Percentiles rank a stretch among this genome's conserved stretches.
Evolutionary conservation across 352 stramenopile species (phyloP).

Genomic region (Phytopythium ostracodes): DNA sequence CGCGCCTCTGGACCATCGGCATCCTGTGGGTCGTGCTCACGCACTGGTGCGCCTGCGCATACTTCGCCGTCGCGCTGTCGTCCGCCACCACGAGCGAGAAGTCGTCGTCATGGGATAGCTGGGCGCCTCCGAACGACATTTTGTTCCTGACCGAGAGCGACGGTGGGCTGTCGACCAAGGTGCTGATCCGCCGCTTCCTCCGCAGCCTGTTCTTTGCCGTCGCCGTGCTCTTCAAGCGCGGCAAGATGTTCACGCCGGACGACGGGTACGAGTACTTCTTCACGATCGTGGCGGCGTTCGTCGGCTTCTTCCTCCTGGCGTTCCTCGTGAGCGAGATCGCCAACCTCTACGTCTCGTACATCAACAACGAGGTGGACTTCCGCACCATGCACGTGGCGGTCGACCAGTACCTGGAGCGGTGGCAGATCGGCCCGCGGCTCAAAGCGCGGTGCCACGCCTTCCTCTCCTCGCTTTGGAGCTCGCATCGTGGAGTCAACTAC

Average conservation of each 20-base stretch:
- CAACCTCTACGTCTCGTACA: conserved; percentile 49
- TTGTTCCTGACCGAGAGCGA: conserved; percentile 8
- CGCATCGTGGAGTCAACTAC: conserved; percentile 55
- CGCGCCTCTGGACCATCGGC: conserved; percentile 34
- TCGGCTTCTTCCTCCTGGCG: conserved; percentile 36
- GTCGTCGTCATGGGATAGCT: conserved; percentile 33
- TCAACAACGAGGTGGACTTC: conserved; percentile 63
- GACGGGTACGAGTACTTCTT: conserved; percentile 27
- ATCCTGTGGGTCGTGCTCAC: conserved; percentile 39
- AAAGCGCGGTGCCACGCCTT: conserved; percentile 38
- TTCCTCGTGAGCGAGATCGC: conserved; percentile 53
- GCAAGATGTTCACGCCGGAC: conserved; percentile 28
- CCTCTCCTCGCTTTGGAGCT: conserved; percentile 50
- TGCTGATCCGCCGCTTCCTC: conserved; percentile 28
- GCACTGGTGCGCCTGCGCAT: conserved; percentile 51
- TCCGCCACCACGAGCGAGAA: neutral
- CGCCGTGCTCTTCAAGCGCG: conserved; percentile 42
- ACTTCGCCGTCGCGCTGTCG: conserved; percentile 26
- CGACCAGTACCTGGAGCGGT: conserved; percentile 41
- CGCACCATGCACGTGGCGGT: conserved; percentile 56
- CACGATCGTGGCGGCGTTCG: conserved; percentile 34
- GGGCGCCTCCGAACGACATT: conserved; percentile 23
- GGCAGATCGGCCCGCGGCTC: conserved; percentile 34
- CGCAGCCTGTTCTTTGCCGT: conserved; percentile 44
- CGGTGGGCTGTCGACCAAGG: neutral